Base-by-base conservation (phyloP, 1,284 basidiomycete species). In the Heterobasidion occidentale region DNA sequence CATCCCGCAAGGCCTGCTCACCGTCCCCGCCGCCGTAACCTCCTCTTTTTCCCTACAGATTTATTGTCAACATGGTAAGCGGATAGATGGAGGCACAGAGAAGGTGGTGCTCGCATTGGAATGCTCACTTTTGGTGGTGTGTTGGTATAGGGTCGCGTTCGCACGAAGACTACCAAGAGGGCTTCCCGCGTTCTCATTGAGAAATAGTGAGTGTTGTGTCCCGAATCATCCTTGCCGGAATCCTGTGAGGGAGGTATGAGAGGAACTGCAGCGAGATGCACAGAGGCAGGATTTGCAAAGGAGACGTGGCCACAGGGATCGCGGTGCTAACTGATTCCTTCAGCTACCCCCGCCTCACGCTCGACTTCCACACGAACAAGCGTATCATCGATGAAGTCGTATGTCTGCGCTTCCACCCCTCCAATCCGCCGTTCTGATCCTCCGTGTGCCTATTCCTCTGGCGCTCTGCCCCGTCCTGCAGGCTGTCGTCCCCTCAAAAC, bases 141-240 rank as follows among this genome's bases (percentile, higher is more conserved):
- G 27, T 27, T 36, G 51, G 47, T 51, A n/a, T 76, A 98, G 96
- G 97, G 97, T 78, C 94, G 96, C 71, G 96, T 99, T 80, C 92
- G 96, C 72, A 99, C 96, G 70, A 99, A 99, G 83, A 99, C 96
- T 66, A 96, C 95, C 75, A 99, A 99, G 86, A 92, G 96, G 79
- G 96, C 96, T 71, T 96, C 95, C 67, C 90, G 96, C 66, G 94
- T 97, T 69, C 86, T 99, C 78, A 99, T 99, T 72, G 96, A 99
- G 86, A 98, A 98, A 84, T 99, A 98, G 92, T 94, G 74, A 75
- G 88, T 81, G 3, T 70, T 67, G 59, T 57, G 54, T 33, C 47
- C 9, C 45, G 45, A 15, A 11, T 36, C 7, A 36, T 19, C 48
- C 42, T 15, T 20, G 15, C 14, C 55, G 60, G 42, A 51, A 33